Percentiles rank a stretch among this genome's conserved stretches.
Conservation (phyloP, 257 asterid genomes). For the Solanum virginianum region DNA sequence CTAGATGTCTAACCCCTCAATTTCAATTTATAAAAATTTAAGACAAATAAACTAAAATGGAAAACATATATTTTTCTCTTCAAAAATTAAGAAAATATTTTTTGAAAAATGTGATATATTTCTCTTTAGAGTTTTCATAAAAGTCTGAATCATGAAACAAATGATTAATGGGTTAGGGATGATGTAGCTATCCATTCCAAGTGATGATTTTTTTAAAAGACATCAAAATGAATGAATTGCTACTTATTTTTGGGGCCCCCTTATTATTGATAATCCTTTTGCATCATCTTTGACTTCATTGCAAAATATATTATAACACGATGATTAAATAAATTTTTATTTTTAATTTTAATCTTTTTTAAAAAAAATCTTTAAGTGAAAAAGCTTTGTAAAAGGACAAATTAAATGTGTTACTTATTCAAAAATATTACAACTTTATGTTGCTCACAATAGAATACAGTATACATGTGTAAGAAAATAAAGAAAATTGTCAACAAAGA, state of each 20-base stretch:
- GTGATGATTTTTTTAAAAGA: not conserved
- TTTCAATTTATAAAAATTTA: too few species aligned
- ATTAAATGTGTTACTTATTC: too few species aligned
- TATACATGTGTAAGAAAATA: not conserved
- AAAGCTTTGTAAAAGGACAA: too few species aligned
- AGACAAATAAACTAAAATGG: too few species aligned
- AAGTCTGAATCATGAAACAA: not conserved
- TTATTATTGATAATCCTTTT: constrained; percentile 21
- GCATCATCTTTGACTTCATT: constrained; percentile 20
- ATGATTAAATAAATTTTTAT: not conserved
- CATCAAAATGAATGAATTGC: not conserved
- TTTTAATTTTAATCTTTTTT: too few species aligned
- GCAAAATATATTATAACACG: not conserved
- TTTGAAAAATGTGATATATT: not conserved
- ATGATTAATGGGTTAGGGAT: not conserved
- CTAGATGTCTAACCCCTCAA: too few species aligned
- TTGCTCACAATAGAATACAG: not conserved
- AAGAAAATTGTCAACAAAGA: not conserved
- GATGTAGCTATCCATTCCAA: not conserved
- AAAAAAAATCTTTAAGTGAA: too few species aligned
- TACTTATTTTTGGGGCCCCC: constrained; percentile 25
- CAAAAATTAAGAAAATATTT: not conserved
- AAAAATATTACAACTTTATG: not conserved
- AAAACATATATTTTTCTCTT: not conserved
- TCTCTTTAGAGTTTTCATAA: not conserved